Conservation (phyloP, 306 rosid genomes). For the Geum urbanum region DNA sequence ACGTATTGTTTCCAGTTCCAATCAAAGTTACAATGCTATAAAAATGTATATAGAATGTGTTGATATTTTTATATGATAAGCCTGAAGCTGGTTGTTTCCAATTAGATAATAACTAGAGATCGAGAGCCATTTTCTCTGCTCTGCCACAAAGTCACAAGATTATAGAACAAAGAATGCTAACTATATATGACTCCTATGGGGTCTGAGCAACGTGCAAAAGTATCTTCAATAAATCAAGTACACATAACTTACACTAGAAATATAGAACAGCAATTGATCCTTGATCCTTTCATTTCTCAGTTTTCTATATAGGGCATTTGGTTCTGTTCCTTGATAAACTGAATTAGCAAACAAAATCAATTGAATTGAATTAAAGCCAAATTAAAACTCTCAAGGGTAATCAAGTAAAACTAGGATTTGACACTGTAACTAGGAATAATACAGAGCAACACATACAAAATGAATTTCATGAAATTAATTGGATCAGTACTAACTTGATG, state of each 20-base stretch:
- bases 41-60: background rate
- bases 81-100: background rate
- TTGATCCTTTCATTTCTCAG: background rate
- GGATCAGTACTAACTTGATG: background rate
- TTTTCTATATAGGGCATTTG: background rate
- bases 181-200: background rate
- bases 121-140: background rate
- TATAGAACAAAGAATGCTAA: background rate
- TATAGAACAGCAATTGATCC: background rate
- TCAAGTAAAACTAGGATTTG: background rate
- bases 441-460: conserved; percentile 5
- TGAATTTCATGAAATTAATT: background rate
- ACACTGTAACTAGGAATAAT: background rate
- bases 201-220: background rate
- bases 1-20: background rate
- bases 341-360: background rate
- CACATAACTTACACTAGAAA: background rate
- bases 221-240: background rate
- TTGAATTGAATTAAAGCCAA: background rate
- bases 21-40: background rate
- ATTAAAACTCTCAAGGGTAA: background rate
- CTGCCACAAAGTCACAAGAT: background rate
- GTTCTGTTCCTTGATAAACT: background rate
- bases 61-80: background rate
- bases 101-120: background rate